phyloP scores from a whole-genome alignment of 768 basidiomycete species.

The Rhodosporidiobolus sp. region DNA sequence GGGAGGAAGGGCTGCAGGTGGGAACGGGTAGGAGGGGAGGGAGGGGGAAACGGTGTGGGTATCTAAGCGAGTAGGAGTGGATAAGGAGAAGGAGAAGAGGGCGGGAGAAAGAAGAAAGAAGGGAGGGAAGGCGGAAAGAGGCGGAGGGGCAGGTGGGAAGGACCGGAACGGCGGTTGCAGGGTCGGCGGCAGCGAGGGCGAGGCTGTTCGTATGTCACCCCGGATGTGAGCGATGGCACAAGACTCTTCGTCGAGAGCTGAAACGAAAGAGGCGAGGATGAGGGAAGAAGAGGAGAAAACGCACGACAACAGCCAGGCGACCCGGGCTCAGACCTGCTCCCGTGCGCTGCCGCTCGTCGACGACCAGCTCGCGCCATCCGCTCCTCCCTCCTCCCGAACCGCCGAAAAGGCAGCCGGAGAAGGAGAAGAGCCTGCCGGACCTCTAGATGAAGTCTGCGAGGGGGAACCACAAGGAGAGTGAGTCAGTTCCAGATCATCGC shows the following conservation, averaged over 20 bases:
- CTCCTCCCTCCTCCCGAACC: constrained; percentile 27
- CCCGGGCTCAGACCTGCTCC: not conserved
- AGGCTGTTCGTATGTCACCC: not conserved
- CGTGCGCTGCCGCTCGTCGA: not conserved
- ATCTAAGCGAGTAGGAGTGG: not conserved
- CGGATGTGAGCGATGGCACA: too few species aligned
- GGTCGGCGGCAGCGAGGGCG: not conserved
- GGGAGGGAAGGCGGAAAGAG: not conserved
- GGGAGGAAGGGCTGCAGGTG: not conserved
- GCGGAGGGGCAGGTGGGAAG: constrained; percentile 10
- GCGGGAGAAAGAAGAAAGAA: not conserved
- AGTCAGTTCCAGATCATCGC: not conserved
- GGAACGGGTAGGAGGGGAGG: not conserved
- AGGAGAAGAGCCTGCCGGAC: constrained; percentile 15
- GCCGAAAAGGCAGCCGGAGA: not conserved
- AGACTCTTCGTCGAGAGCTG: too few species aligned
- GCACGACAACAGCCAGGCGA: not conserved
- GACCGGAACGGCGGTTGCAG: not conserved
- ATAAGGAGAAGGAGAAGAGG: too few species aligned
- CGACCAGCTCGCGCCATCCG: not conserved
- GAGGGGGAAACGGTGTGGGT: not conserved
- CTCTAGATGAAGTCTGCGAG: constrained; percentile 32
- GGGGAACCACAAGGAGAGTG: constrained; percentile 3
- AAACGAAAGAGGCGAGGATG: not conserved
- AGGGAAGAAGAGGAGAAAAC: not conserved